phyloP scores from a whole-genome alignment of 305 asterid genomes.

The Lippia alba region DNA sequence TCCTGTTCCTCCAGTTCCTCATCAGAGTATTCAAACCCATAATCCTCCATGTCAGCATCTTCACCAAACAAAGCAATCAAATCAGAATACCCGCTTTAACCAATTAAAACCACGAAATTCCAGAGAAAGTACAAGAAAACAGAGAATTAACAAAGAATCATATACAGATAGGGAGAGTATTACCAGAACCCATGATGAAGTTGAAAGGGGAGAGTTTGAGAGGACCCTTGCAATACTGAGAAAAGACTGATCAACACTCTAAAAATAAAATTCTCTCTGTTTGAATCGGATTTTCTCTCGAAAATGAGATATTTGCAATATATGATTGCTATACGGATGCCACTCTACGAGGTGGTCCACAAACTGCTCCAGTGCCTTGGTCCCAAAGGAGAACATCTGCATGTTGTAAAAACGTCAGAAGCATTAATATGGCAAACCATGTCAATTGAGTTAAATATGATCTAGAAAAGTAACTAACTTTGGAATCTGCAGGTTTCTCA shows the following conservation, averaged over 20 bases:
- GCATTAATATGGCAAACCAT: conserved; percentile 29
- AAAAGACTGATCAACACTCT: no score
- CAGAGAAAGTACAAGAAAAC: neutral
- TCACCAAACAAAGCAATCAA: conserved; percentile 25
- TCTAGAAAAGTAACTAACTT: conserved; percentile 51
- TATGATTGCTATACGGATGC: conserved; percentile 99
- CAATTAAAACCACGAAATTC: neutral
- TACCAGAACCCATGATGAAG: neutral
- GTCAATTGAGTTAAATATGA: conserved; percentile 14
- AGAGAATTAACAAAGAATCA: neutral
- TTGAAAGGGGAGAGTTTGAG: no score
- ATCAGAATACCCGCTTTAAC: conserved; percentile 1
- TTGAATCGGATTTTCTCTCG: no score
- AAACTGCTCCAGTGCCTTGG: conserved; percentile 91
- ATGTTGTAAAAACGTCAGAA: conserved; percentile 36
- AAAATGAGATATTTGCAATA: conserved; percentile 93
- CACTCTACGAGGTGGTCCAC: conserved; percentile 94
- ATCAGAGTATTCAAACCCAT: conserved; percentile 93
- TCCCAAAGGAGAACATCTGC: conserved; percentile 98
- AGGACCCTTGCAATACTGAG: no score
- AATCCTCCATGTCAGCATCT: conserved; percentile 99
- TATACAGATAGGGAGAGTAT: neutral
- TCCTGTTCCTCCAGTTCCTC: conserved; percentile 96
- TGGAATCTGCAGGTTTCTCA: conserved; percentile 95
- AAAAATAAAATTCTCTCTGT: no score